Percentiles rank a stretch among this genome's conserved stretches.
Evolutionary conservation across 1,284 basidiomycete species (phyloP).

Genomic region (Schizophyllum amplum): DNA sequence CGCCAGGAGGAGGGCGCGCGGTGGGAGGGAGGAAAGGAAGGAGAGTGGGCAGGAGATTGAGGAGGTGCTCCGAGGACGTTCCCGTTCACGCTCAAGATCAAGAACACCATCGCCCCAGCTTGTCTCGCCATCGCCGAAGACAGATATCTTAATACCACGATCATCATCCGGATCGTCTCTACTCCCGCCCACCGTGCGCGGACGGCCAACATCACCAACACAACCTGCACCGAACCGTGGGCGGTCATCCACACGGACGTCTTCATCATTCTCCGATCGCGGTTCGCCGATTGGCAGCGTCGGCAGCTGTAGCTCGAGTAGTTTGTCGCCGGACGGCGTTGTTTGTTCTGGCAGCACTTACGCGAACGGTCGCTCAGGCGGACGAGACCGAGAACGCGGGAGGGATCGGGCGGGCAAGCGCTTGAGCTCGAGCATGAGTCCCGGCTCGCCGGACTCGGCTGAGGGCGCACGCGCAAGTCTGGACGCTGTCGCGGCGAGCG

Average conservation of each 20-base stretch:
- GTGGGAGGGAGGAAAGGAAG: constrained; percentile 18
- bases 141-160: constrained; percentile 7
- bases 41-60: constrained; percentile 19
- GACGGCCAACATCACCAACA: constrained; percentile 3
- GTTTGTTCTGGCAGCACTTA: constrained; percentile 23
- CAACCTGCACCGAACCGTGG: constrained; percentile 9
- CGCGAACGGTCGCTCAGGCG: constrained; percentile 19
- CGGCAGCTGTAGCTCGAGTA: neutral
- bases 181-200: neutral
- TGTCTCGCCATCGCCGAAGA: constrained; percentile 21
- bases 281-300: constrained; percentile 45
- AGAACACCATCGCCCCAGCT: constrained; percentile 34
- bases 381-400: constrained; percentile 27
- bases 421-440: constrained; percentile 41
- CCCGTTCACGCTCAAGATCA: constrained; percentile 28
- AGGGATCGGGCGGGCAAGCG: constrained; percentile 38
- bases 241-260: constrained; percentile 35
- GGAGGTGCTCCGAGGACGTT: constrained; percentile 10
- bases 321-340: constrained; percentile 47
- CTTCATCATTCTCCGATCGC: constrained; percentile 22
- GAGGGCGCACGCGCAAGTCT: neutral
- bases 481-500: neutral
- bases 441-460: constrained; percentile 15
- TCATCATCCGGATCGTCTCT: constrained; percentile 8
- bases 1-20: neutral